Base-by-base conservation (phyloP, 2,329 filamentous ascomycete genomes). In the Nothomitra cinnamomea region DNA sequence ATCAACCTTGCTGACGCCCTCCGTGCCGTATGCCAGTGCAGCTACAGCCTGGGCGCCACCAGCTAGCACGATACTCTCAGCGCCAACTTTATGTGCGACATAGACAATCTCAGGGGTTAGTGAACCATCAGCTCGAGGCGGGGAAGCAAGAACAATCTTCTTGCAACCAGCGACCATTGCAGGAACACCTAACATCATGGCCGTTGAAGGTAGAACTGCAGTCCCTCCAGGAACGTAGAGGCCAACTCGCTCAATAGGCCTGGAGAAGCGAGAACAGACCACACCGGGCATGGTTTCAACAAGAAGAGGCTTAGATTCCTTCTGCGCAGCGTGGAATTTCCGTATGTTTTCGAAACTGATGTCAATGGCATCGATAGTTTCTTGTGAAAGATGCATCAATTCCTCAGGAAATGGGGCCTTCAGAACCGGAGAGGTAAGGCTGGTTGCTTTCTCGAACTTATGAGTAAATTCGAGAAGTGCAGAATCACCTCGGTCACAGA, bases 271-370 rank as follows among this genome's bases (percentile, higher is more conserved):
- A 58, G 87, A 94, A 72, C 92, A 98, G 25, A 92, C 75, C 2
- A 98, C 88, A 32, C 92, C 92, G 0, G 92, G 92, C 92, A 98
- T 98, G 1, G 92, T 98, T 72, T 96, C 90, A 6, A 98, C 87
- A 54, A 81, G 70, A 5, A 98, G 74, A 1, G 87, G 76, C 66
- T 87, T 85, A 24, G 85, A 79, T 59, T 94, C 87, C 63, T 83
- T 83, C 63, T 98, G 92, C 0, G 90, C 90, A 13, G 85, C 79
- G 70, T 98, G 92, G 74, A 98, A 98, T 62, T 83, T 87, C 61
- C 80, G 77, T 62, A 98, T 98, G 65, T 98, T 98, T 62, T 94
- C 86, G 62, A 85, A 96, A 0, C 88, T 95, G 36, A 85, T 69
- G 63, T 98, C 90, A 59, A 98, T 95, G n/a, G 92, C 90, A 62